Evolutionary conservation across 495 filamentous ascomycete species (phyloP).

Genomic region (Xylaria intraflava): DNA sequence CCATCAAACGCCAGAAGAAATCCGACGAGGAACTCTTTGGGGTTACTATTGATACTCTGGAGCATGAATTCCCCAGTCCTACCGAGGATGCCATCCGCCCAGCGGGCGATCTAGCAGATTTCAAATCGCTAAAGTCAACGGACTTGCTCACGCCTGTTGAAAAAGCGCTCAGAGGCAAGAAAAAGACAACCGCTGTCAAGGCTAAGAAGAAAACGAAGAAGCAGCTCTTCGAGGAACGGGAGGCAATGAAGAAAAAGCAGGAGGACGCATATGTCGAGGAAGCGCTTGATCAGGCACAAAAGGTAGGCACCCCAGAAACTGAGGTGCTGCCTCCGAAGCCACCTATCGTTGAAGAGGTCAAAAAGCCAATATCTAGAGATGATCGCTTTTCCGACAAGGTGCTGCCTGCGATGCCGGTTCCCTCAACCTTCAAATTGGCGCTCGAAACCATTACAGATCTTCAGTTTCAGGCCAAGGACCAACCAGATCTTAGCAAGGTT

Average conservation of each 20-base stretch:
- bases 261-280: conserved; percentile 34
- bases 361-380: conserved; percentile 15
- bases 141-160: conserved; percentile 13
- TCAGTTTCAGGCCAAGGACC: conserved; percentile 57
- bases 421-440: conserved; percentile 19
- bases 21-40: conserved; percentile 75
- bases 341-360: conserved; percentile 4
- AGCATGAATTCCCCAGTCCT: conserved; percentile 38
- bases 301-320: conserved; percentile 29
- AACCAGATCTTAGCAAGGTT: conserved; percentile 71
- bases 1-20: conserved; percentile 64
- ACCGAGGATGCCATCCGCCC: conserved; percentile 35
- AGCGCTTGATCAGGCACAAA: conserved; percentile 16
- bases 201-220: conserved; percentile 67
- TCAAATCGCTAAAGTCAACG: conserved; percentile 32
- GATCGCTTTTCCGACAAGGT: conserved; percentile 26
- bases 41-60: conserved; percentile 48
- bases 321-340: conserved; percentile 12
- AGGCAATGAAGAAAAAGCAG: conserved; percentile 50
- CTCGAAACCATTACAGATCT: conserved; percentile 19
- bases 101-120: conserved; percentile 28
- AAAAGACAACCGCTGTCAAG: conserved; percentile 39
- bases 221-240: conserved; percentile 61
- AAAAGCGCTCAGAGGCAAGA: conserved; percentile 29
- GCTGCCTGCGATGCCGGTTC: conserved; percentile 19